Evolutionary conservation across 73 alveolate species (phyloP).

Genomic region (Blepharisma stoltei): DNA sequence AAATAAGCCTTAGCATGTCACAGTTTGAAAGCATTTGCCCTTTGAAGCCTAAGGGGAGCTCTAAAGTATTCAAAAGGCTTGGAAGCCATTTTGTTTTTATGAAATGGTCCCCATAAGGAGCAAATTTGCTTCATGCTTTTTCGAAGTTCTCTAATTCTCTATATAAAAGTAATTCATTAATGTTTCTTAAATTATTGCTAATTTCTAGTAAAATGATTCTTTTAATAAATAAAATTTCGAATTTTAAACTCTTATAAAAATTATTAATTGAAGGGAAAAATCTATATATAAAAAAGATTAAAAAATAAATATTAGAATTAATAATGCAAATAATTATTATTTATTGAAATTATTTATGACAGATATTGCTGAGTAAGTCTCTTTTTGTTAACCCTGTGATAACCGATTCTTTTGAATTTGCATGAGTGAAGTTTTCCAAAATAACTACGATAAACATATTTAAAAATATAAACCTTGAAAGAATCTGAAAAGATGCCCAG

Average conservation of each 20-base stretch:
- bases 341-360: no score
- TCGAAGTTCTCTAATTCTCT: constrained; percentile 6
- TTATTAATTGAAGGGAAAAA: no score
- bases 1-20: constrained; percentile 3
- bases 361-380: no score
- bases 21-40: neutral
- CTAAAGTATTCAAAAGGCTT: neutral
- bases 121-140: neutral
- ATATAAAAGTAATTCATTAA: no score
- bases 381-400: no score
- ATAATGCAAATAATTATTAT: no score
- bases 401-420: neutral
- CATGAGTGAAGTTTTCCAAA: constrained; percentile 28
- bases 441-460: constrained; percentile 43
- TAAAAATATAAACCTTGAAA: constrained; percentile 26
- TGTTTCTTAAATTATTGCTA: no score
- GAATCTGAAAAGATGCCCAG: constrained; percentile 17
- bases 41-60: constrained; percentile 11
- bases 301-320: no score
- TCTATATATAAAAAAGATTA: no score
- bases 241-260: no score
- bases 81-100: neutral
- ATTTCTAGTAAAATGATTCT: no score
- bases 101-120: constrained; percentile 15
- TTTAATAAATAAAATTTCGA: no score